Base-by-base conservation (phyloP, 2,329 filamentous ascomycete species). In the Zarea fungicola region DNA sequence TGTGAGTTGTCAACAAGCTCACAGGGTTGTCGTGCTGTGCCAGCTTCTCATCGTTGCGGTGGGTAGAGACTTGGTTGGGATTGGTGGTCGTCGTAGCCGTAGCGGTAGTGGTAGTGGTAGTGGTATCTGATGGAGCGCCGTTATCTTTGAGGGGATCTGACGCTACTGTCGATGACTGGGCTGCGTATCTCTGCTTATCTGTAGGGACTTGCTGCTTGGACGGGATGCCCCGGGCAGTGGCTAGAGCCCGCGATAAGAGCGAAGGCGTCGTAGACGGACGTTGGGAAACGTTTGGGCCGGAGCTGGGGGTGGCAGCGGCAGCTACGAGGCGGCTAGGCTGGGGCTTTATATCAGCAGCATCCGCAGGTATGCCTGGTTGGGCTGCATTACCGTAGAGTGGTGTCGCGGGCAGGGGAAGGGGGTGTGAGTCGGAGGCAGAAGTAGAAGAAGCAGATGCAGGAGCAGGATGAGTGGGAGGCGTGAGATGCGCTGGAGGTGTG, bases 331-430 rank as follows among this genome's bases (percentile, higher is more conserved):
- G 49, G 43, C 14, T 18, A 21, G 42, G 29, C 8, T 37, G 36
- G 31, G 37, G 10, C 39, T 47, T 51, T 50, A 46, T 50, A 50
- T 50, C 48, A 41, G 26, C 21, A 45, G 42, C 23, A 6, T 28
- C 31, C n/a, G 29, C 42, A 37, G 36, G 29, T 22, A 35, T 31
- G 28, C 23, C 48, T 49, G 46, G 46, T 49, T 49, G 46, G 37
- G 46, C 31, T 42, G 46, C 23, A 21, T 16, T 49, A 25, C 16
- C 22, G 22, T 21, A 26, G 26, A 26, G 49, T 31, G 44, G 39
- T 51, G 49, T 51, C 43, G 49, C 31, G 26, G 49, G 25, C 39
- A 48, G 44, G 49, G 49, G 43, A 29, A 22, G 29, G 47, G 39
- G 39, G 41, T 23, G 40, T 45, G 35, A 46, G n/a, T n/a, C n/a